phyloP scores from a whole-genome alignment of 2,329 filamentous ascomycete genomes.

The Colletotrichum somersetense region DNA sequence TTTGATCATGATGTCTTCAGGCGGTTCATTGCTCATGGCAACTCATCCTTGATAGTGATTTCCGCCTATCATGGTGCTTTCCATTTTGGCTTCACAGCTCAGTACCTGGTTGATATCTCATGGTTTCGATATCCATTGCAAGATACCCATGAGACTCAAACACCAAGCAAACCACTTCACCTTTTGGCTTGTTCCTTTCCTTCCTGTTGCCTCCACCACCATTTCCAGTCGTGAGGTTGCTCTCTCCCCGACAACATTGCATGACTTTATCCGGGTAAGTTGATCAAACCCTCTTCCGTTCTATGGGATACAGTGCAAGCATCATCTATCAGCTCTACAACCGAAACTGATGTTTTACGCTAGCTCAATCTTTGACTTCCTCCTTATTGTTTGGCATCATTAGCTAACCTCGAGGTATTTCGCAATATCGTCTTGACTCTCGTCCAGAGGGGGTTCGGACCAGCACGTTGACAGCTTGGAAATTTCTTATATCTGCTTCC shows the following conservation, averaged over 20 bases:
- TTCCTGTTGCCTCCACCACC: not conserved
- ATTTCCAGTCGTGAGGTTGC: not conserved
- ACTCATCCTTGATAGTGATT: not conserved
- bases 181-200: not conserved
- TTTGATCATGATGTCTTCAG: too few relatives aligned
- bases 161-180: not conserved
- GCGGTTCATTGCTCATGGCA: not conserved
- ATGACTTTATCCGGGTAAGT: not conserved
- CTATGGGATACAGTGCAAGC: not conserved
- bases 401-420: not conserved
- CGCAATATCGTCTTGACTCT: not conserved
- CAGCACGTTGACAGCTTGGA: not conserved
- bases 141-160: too few relatives aligned
- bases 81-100: not conserved
- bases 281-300: not conserved
- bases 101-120: not conserved
- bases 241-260: not conserved
- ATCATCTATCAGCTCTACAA: not conserved
- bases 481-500: too few relatives aligned
- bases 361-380: not conserved
- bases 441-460: not conserved
- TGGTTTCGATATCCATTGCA: not conserved
- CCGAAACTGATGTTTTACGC: not conserved
- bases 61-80: not conserved
- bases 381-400: not conserved